These are phyloP conservation scores for Rhipidocladum racemiflorum DNA, from an alignment of 176 grass and related monocot species.

Conservation along the genomic window DNA sequence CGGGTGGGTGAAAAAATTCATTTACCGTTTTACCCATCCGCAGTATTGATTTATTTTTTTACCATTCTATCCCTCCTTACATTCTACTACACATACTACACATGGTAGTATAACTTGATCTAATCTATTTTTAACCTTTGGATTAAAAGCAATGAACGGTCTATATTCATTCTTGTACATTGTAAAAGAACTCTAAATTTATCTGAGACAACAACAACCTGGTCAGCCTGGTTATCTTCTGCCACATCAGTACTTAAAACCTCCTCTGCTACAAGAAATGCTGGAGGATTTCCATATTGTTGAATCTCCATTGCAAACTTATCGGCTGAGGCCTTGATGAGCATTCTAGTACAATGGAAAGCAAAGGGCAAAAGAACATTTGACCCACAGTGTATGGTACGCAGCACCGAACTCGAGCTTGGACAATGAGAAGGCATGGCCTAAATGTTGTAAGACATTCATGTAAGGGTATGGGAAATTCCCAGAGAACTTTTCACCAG, in stretches of 20 bases:
- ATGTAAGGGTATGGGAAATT: conserved; percentile 84
- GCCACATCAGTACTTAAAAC: conserved; percentile 21
- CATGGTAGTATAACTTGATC: too few species aligned
- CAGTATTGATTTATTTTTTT: too few species aligned
- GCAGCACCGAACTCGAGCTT: conserved; percentile 76
- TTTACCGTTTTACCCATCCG: too few species aligned
- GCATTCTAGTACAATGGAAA: conserved; percentile 86
- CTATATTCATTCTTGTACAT: too few species aligned
- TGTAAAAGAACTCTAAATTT: too few species aligned
- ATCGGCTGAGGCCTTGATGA: conserved; percentile 75
- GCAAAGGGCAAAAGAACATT: conserved; percentile 71
- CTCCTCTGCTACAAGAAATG: conserved; percentile 49
- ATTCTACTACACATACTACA: too few species aligned
- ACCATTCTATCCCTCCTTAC: too few species aligned
- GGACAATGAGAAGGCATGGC: conserved; percentile 68
- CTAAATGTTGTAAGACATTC: conserved; percentile 68
- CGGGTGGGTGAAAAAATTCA: too few species aligned
- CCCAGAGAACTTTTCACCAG: conserved; percentile 75
- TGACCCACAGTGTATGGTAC: conserved; percentile 58
- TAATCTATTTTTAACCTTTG: too few species aligned
- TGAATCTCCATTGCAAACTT: conserved; percentile 56
- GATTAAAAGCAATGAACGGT: too few species aligned
- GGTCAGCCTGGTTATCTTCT: conserved; percentile 31
- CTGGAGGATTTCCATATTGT: conserved; percentile 57
- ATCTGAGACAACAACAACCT: conserved; percentile 38